A percentile compares a stretch with the other conserved stretches of the same genome.
Conservation (phyloP, 768 basidiomycete species). For the Phallus indusiatus region DNA sequence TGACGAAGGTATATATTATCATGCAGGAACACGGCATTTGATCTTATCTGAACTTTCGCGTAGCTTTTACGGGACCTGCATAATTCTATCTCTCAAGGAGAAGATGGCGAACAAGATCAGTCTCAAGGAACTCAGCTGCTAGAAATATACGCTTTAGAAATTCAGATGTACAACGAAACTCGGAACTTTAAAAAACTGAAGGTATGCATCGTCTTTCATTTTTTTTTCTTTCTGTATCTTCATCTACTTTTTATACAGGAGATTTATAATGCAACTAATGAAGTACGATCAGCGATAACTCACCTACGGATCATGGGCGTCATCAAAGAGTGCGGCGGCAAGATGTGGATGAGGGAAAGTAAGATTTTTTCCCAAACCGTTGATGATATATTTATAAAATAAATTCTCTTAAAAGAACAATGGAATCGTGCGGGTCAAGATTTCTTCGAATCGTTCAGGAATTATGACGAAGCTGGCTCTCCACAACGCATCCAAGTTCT, state of each 20-base stretch:
- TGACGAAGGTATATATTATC: constrained; percentile 58
- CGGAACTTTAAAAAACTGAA: constrained; percentile 89
- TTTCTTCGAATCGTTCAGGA: constrained; percentile 97
- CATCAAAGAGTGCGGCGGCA: constrained; percentile 98
- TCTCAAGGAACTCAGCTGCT: constrained; percentile 82
- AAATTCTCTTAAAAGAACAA: constrained; percentile 47
- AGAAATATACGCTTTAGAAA: constrained; percentile 97
- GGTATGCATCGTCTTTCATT: constrained; percentile 30
- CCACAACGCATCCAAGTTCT: constrained; percentile 78
- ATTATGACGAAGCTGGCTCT: constrained; percentile 97
- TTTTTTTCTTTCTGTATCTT: constrained; percentile 4
- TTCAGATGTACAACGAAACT: constrained; percentile 98
- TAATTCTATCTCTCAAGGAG: constrained; percentile 48
- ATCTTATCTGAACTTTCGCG: background rate
- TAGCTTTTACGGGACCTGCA: constrained; percentile 77
- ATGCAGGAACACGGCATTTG: background rate
- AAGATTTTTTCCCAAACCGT: constrained; percentile 19
- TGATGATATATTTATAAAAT: background rate
- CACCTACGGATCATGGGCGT: constrained; percentile 99
- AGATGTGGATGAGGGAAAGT: constrained; percentile 99
- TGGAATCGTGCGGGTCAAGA: constrained; percentile 97
- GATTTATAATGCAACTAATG: constrained; percentile 92
- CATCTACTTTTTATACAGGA: constrained; percentile 47
- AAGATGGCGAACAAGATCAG: constrained; percentile 80
- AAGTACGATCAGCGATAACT: constrained; percentile 91